Percentiles rank a stretch among this genome's conserved stretches.
Conservation (phyloP, 352 stramenopile genomes). For the Plasmopara muralis region DNA sequence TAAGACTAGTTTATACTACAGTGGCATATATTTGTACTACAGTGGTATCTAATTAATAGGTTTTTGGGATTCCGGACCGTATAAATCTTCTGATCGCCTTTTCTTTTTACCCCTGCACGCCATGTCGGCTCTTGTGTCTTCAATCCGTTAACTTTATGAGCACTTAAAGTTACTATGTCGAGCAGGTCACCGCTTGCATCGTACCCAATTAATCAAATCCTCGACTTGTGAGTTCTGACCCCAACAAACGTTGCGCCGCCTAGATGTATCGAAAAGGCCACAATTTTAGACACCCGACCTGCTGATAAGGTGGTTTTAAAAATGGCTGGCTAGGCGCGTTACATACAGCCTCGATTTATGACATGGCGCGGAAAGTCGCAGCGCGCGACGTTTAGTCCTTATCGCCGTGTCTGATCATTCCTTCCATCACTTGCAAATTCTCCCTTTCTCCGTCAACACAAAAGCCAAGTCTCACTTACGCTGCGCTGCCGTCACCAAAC, state of each 20-base stretch:
- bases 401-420: background rate
- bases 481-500: slow-evolving; percentile 9
- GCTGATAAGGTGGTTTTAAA: slow-evolving; percentile 13
- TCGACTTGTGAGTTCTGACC: background rate
- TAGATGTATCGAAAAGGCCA: slow-evolving; percentile 17
- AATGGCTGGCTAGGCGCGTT: slow-evolving; percentile 9
- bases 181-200: too few species aligned
- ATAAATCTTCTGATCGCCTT: background rate
- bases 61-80: background rate
- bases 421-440: slow-evolving; percentile 23
- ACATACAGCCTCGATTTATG: slow-evolving; percentile 11
- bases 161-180: too few species aligned
- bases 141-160: too few species aligned
- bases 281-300: slow-evolving; percentile 19
- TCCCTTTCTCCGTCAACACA: slow-evolving; percentile 3
- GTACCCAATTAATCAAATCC: background rate
- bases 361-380: slow-evolving; percentile 20
- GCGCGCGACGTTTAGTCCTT: slow-evolving; percentile 7
- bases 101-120: background rate
- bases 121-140: too few species aligned
- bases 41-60: background rate
- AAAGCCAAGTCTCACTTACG: slow-evolving; percentile 3
- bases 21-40: too few species aligned
- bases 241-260: slow-evolving; percentile 6
- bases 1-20: too few species aligned